Base-by-base conservation (phyloP, 2,329 filamentous ascomycete species). In the Aschersonia sp. region DNA sequence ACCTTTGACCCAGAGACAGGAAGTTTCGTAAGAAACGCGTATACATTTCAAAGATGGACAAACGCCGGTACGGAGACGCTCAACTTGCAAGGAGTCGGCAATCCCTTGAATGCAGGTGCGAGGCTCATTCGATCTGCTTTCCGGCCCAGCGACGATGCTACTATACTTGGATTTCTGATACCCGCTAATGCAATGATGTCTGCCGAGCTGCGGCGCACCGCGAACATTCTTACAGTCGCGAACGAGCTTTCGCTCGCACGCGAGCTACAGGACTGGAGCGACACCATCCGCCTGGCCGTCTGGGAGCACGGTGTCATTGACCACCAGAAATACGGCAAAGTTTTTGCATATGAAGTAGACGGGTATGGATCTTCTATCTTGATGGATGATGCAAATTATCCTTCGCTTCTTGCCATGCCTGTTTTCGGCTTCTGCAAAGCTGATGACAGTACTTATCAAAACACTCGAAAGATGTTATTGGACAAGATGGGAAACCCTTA, bases 161-260 rank as follows among this genome's bases (percentile, higher is more conserved):
- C 89, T 0, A 96, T 92, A 40, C 72, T 98, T 3, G 89, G 89
- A 43, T 98, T 88, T 70, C 87, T 95, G 61, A 94, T 98, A 55
- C 92, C 92, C 0, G 83, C 87, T 40, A 98, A 98, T 60, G 92
- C 92, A 30, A 91, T 94, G 82, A 95, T 98, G 75, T 82, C 88
- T 2, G 85, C 91, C 1, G 89, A 98, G 64, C 72, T 98, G 30
- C 78, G 81, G 53, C 81, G 85, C 42, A 81, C 85, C 0, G 80
- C 87, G 0, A 70, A 73, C 5, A 72, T 94, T 28, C 74, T 97
- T n/a, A 67, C 69, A 47, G 70, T 71, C 5, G 77, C 73, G 1
- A 77, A 75, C 1, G 77, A 84, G 45, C 61, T 71, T 3, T 63
- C 67, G 2, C 58, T 78, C 5, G 70, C 77, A 1, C 66, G 76